A percentile compares a stretch with the other conserved stretches of the same genome.
phyloP scores from a whole-genome alignment of 2,329 filamentous ascomycete genomes.

The Trichophyton simii region DNA sequence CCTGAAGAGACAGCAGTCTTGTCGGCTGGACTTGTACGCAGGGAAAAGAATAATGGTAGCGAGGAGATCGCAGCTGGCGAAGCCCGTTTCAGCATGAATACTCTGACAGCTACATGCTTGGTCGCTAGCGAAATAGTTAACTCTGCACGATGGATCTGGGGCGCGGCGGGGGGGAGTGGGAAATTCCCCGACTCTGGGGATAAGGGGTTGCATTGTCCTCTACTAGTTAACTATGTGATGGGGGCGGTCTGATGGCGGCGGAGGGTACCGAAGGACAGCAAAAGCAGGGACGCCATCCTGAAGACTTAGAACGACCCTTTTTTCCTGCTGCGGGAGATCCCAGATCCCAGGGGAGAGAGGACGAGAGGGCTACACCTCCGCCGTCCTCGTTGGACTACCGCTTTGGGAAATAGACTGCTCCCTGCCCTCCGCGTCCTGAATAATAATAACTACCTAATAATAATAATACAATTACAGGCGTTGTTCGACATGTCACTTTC shows the following conservation, averaged over 20 bases:
- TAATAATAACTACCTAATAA: too few relatives aligned
- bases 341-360: not conserved
- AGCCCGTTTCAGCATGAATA: not conserved
- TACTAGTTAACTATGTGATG: not conserved
- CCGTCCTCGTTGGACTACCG: not conserved
- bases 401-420: not conserved
- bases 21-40: not conserved
- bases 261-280: not conserved
- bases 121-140: too few relatives aligned
- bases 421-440: not conserved
- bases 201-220: not conserved
- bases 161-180: not conserved
- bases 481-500: slow-evolving; percentile 1
- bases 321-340: not conserved
- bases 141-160: not conserved
- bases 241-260: not conserved
- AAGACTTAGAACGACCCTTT: not conserved
- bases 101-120: too few relatives aligned
- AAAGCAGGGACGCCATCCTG: not conserved
- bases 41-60: not conserved
- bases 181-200: not conserved
- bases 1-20: not conserved
- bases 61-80: not conserved
- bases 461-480: not conserved
- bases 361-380: not conserved